Evolutionary conservation across 768 basidiomycete genomes (phyloP), one percentile per base, ranked within the genome.

Genomic region (Amanita jacksonii): DNA sequence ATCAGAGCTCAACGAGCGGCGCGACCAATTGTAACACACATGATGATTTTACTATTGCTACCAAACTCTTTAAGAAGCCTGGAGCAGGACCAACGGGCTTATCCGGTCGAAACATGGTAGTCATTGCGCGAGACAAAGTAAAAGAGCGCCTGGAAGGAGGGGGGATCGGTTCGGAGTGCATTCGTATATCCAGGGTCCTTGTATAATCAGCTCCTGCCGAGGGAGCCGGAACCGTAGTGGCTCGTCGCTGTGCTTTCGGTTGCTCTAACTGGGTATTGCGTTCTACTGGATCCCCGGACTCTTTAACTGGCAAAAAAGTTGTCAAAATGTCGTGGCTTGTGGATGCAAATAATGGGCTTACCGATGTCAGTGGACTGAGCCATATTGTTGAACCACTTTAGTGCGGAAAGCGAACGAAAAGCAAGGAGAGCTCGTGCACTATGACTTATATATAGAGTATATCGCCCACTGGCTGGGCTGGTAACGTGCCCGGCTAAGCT

Each of bases 21-120:
- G 6, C 15, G n/a, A 10, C 1, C 16, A 22, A 22, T 20, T 19
- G 28, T 13, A 3, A n/a, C 30, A 20, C 44, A 38, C 44, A 45
- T 38, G 44, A 45, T 24, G 44, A 27, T 30, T 38, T 45, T 4
- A 23, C 27, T 6, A 45, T 35, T 3, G 44, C 44, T 23, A 30
- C 13, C 10, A 45, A 15, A 22, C 44, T 45, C 28, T 19, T 16
- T 2, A 12, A 9, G 15, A 38, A 38, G 5, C 44, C 44, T 23
- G 44, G 44, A 2, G 44, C 35, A 27, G n/a, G 44, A n/a, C 35
- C 43, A 33, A 43, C 43, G 0, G 33, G 43, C 23, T 13, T 34
- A 15, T 31, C 8, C n/a, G 43, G 43, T 43, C 10, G 19, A 6
- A 43, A n/a, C 43, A 43, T 43, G 4, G 19, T 9, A 19, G 43